phyloP scores from a whole-genome alignment of 2,329 filamentous ascomycete genomes.

The Venturia pyrina region DNA sequence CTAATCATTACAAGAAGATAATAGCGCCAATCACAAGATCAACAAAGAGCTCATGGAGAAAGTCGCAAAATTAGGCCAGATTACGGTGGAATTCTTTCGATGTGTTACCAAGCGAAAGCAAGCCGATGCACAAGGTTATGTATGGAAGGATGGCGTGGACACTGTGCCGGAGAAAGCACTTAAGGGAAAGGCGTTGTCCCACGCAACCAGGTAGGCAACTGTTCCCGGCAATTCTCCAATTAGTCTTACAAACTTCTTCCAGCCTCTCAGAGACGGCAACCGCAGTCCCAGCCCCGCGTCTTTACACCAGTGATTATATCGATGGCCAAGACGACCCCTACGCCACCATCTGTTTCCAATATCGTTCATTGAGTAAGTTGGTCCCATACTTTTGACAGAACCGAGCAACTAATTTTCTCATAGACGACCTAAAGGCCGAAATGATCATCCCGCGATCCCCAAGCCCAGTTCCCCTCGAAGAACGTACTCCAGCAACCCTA shows the following conservation, averaged over 20 bases:
- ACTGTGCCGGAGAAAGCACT: conserved; percentile 1
- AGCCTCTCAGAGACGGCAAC: background rate
- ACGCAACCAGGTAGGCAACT: background rate
- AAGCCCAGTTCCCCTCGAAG: conserved; percentile 19
- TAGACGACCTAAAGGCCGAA: conserved; percentile 23
- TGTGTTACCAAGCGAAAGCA: too few species aligned
- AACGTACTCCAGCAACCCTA: too few species aligned
- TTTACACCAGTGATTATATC: background rate
- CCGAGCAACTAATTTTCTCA: background rate
- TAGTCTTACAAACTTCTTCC: background rate
- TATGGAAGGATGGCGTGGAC: background rate
- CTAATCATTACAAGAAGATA: background rate
- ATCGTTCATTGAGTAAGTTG: conserved; percentile 2
- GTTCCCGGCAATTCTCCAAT: background rate
- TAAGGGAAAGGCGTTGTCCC: background rate
- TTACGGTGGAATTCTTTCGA: background rate
- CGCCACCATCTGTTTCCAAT: conserved; percentile 1
- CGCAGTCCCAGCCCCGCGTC: background rate
- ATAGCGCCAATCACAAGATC: background rate
- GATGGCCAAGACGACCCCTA: background rate
- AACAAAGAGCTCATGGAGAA: background rate
- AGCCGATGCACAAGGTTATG: background rate
- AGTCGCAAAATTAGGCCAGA: background rate
- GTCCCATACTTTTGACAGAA: background rate
- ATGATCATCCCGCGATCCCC: conserved; percentile 24